Percentiles rank a stretch among this genome's conserved stretches.
phyloP scores from a whole-genome alignment of 306 rosid genomes.

The Quercus aquifolioides region DNA sequence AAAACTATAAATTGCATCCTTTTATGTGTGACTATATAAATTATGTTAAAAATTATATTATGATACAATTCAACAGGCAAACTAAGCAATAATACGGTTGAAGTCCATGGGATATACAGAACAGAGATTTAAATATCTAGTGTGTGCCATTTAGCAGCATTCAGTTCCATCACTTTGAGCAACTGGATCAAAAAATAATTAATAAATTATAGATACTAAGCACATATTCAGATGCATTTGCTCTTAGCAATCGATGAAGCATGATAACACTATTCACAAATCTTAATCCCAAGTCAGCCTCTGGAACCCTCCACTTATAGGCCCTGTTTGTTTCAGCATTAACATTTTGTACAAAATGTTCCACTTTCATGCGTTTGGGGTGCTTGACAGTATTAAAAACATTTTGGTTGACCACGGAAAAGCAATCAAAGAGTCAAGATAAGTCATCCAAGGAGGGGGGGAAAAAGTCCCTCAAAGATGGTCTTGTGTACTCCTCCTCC shows the following conservation, averaged over 20 bases:
- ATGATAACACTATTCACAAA: background rate
- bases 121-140: background rate
- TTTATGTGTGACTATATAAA: background rate
- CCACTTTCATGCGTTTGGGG: too few relatives aligned
- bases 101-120: background rate
- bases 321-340: too few relatives aligned
- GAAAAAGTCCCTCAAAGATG: too few relatives aligned
- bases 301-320: background rate
- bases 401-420: too few relatives aligned
- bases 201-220: background rate
- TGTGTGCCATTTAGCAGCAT: background rate
- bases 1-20: background rate
- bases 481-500: too few relatives aligned
- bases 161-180: background rate
- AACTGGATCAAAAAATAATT: background rate
- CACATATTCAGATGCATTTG: background rate
- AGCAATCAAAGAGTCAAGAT: too few relatives aligned
- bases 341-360: too few relatives aligned
- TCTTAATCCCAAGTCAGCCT: slow-evolving; percentile 1
- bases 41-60: background rate
- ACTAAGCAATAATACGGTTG: background rate
- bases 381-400: too few relatives aligned
- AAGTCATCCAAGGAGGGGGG: too few relatives aligned
- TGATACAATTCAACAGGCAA: background rate
- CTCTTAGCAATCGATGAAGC: background rate